Conservation (phyloP, 768 basidiomycete genomes). For the Suillus alpinus region DNA sequence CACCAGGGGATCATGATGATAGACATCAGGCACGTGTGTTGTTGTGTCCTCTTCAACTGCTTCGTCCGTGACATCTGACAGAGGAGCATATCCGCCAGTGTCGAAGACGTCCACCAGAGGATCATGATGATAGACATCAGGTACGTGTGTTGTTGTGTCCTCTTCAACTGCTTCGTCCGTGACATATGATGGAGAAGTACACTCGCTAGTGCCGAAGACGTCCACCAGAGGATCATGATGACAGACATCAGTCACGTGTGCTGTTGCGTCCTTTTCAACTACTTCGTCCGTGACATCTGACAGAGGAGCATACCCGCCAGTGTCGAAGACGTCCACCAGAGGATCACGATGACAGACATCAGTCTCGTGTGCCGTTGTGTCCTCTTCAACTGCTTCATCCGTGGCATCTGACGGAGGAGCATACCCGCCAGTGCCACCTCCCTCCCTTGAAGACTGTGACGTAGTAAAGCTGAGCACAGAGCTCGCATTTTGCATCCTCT, state of each 20-base stretch:
- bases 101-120: background rate
- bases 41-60: constrained; percentile 36
- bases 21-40: constrained; percentile 35
- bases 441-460: constrained; percentile 18
- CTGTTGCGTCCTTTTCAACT: too few species aligned
- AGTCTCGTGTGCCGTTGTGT: constrained; percentile 32
- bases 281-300: constrained; percentile 25
- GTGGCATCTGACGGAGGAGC: constrained; percentile 27
- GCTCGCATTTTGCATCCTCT: constrained; percentile 43
- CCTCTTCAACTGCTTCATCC: constrained; percentile 30
- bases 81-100: constrained; percentile 23
- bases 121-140: too few species aligned
- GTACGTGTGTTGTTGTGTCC: constrained; percentile 35
- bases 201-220: constrained; percentile 18
- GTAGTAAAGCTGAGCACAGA: constrained; percentile 28
- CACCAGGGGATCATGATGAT: constrained; percentile 47
- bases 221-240: too few species aligned
- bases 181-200: constrained; percentile 28
- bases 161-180: constrained; percentile 31
- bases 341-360: too few species aligned
- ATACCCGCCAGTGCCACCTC: constrained; percentile 24
- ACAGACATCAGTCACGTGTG: too few species aligned
- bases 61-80: constrained; percentile 28
- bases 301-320: constrained; percentile 26
- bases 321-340: background rate